phyloP scores from a whole-genome alignment of 306 rosid genomes.

The Vicia faba region DNA sequence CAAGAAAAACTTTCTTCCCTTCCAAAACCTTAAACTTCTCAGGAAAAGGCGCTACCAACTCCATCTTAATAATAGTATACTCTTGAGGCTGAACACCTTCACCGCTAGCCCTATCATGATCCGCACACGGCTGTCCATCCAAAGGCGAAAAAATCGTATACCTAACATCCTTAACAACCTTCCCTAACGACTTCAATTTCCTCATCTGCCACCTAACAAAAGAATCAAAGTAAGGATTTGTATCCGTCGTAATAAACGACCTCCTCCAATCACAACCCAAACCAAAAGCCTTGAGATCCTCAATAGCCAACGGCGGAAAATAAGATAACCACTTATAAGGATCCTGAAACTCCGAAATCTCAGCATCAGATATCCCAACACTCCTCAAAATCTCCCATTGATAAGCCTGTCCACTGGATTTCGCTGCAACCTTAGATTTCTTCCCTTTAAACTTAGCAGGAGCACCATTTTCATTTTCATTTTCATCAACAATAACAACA shows the following conservation, averaged over 20 bases:
- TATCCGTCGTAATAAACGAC: constrained; percentile 78
- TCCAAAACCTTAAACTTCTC: constrained; percentile 63
- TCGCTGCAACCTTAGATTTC: constrained; percentile 78
- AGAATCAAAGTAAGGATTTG: constrained; percentile 74
- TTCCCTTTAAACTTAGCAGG: constrained; percentile 84
- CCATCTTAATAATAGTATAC: constrained; percentile 90
- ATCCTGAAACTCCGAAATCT: constrained; percentile 72
- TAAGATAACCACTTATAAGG: constrained; percentile 83
- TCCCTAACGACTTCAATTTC: constrained; percentile 79
- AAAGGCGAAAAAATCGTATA: constrained; percentile 80
- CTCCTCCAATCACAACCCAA: constrained; percentile 96
- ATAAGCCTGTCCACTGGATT: constrained; percentile 67
- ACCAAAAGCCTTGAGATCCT: constrained; percentile 92
- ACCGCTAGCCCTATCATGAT: constrained; percentile 93
- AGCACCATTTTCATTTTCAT: constrained; percentile 37
- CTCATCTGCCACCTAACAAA: constrained; percentile 96
- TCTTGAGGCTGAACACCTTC: constrained; percentile 99
- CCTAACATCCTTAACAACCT: constrained; percentile 91
- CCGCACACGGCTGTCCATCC: constrained; percentile 98
- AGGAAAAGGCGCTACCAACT: constrained; percentile 70
- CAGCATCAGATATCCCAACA: constrained; percentile 74
- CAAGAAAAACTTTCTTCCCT: constrained; percentile 77
- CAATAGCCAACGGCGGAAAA: constrained; percentile 88
- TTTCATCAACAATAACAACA: constrained; percentile 28
- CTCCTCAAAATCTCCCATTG: constrained; percentile 98